Evolutionary conservation across 345 rosid genomes (phyloP).

Genomic region (Eucalyptus regnans): DNA sequence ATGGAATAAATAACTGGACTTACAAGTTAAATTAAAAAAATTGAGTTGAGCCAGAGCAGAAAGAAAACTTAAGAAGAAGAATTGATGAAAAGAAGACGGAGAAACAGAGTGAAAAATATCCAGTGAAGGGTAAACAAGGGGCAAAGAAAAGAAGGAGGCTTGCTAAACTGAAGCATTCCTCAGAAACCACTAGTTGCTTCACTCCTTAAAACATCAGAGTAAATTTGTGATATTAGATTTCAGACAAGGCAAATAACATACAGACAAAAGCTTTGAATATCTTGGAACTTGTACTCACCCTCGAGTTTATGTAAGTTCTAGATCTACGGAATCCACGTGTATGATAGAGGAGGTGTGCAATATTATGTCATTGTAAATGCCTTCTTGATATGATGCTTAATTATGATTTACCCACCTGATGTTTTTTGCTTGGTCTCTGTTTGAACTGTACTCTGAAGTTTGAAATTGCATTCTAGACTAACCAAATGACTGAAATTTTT

Average conservation of each 20-base stretch:
- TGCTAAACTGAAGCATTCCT: neutral
- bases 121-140: too few species aligned
- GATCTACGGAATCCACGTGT: neutral
- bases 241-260: neutral
- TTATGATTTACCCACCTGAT: neutral
- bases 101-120: neutral
- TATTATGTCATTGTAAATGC: neutral
- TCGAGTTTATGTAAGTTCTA: neutral
- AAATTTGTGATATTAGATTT: neutral
- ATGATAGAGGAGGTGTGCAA: neutral
- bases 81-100: neutral
- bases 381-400: neutral
- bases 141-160: neutral
- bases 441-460: neutral
- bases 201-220: neutral
- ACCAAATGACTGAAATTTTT: neutral
- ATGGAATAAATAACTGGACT: neutral
- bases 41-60: neutral
- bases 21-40: neutral
- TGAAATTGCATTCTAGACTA: neutral
- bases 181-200: neutral
- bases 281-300: neutral
- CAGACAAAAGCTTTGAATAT: neutral
- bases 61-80: neutral
- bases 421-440: neutral